phyloP scores from a whole-genome alignment of 441 rosid genomes.

The Erodium moschatum region DNA sequence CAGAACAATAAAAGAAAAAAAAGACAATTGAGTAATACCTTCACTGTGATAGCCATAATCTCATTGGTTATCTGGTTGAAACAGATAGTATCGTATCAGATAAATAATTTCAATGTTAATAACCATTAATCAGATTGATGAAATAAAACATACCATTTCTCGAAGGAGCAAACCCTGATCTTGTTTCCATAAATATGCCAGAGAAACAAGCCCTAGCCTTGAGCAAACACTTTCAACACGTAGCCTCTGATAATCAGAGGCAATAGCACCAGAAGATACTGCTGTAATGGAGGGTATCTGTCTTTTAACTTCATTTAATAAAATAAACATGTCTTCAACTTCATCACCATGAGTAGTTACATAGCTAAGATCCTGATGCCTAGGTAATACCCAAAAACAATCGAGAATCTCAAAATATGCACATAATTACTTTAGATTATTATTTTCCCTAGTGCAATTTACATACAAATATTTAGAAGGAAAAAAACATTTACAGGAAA shows the following conservation, averaged over 20 bases:
- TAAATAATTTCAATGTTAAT: background rate
- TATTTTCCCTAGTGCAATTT: background rate
- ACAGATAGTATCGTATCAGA: constrained; percentile 14
- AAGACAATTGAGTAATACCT: constrained; percentile 36
- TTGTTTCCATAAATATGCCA: constrained; percentile 94
- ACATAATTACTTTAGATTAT: background rate
- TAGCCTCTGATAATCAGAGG: constrained; percentile 87
- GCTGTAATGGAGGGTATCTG: constrained; percentile 73
- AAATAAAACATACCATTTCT: constrained; percentile 65
- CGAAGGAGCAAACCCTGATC: constrained; percentile 88
- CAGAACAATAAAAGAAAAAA: background rate
- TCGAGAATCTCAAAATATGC: constrained; percentile 9
- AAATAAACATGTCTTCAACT: constrained; percentile 89
- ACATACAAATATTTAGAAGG: background rate
- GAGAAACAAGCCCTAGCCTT: constrained; percentile 94
- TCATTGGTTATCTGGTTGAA: constrained; percentile 50
- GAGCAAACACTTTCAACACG: constrained; percentile 95
- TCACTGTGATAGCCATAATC: constrained; percentile 65
- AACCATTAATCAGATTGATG: constrained; percentile 16
- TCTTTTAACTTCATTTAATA: constrained; percentile 67
- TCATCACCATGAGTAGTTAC: constrained; percentile 70
- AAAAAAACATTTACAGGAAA: background rate
- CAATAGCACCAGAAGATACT: constrained; percentile 92
- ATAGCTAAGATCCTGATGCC: constrained; percentile 74
- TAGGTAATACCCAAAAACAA: constrained; percentile 21